A percentile compares a stretch with the other conserved stretches of the same genome.
Conservation (phyloP, 23 red algal species). For the Cyanidium caldarium region DNA sequence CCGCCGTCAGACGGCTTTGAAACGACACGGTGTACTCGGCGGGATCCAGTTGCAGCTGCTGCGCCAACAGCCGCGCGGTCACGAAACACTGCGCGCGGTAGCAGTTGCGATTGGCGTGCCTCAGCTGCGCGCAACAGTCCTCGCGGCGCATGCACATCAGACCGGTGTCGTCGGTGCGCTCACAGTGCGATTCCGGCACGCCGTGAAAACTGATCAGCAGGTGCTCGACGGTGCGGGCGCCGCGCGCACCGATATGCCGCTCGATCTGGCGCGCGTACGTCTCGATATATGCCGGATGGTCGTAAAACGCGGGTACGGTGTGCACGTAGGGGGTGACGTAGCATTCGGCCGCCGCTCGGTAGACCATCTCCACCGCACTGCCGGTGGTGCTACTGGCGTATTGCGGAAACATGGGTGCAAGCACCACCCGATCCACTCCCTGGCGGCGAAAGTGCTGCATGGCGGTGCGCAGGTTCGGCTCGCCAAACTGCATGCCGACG, state of each 20-base stretch:
- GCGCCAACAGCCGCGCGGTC: slow-evolving; percentile 54
- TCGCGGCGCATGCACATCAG: slow-evolving; percentile 42
- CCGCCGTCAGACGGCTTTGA: slow-evolving; percentile 78
- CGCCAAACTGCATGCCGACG: slow-evolving; percentile 94
- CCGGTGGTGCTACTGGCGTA: slow-evolving; percentile 85
- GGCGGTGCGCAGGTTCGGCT: slow-evolving; percentile 58
- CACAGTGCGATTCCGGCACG: slow-evolving; percentile 74
- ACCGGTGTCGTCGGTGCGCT: slow-evolving; percentile 76
- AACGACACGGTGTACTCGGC: slow-evolving; percentile 87
- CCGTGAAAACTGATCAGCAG: slow-evolving; percentile 97
- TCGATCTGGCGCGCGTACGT: slow-evolving; percentile 50
- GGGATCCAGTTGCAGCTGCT: slow-evolving; percentile 32
- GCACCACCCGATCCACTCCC: slow-evolving; percentile 73
- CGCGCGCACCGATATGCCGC: slow-evolving; percentile 48
- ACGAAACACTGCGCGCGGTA: slow-evolving; percentile 92
- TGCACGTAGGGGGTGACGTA: slow-evolving; percentile 95
- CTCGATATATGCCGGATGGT: slow-evolving; percentile 79
- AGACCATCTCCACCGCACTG: slow-evolving; percentile 77
- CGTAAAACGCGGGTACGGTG: slow-evolving; percentile 90
- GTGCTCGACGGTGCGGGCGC: slow-evolving; percentile 60
- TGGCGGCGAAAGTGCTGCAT: slow-evolving; percentile 44
- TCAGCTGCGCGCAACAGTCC: slow-evolving; percentile 58
- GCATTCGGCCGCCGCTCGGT: slow-evolving; percentile 53
- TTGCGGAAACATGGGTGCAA: slow-evolving; percentile 89
- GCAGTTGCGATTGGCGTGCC: slow-evolving; percentile 92